Evolutionary conservation across 2,329 filamentous ascomycete genomes (phyloP).

Genomic region (Trichoderma sp.): DNA sequence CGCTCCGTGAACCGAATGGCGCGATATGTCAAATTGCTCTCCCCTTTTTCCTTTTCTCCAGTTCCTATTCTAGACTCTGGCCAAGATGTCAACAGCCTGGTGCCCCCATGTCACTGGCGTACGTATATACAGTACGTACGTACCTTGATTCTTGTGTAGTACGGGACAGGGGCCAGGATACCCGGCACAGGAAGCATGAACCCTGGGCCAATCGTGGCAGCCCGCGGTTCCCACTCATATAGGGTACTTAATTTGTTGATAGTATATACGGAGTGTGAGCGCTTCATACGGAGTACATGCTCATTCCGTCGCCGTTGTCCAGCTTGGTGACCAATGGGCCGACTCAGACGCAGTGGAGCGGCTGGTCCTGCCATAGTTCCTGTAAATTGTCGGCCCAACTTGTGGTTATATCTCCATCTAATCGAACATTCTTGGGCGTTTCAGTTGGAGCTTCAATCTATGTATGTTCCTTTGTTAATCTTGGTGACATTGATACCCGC

Average conservation of each 20-base stretch:
- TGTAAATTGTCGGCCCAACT: not conserved
- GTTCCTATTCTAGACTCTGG: slow-evolving; percentile 1
- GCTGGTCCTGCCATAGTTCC: slow-evolving; percentile 5
- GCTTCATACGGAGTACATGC: not conserved
- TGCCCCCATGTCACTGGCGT: not conserved
- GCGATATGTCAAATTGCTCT: slow-evolving; percentile 5
- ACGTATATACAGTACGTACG: not conserved
- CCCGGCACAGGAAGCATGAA: not conserved
- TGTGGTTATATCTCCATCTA: not conserved
- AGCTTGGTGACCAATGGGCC: not conserved
- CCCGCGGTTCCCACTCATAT: not conserved
- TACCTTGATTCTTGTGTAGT: not conserved
- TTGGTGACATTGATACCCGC: not conserved
- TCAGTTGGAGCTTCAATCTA: slow-evolving; percentile 6
- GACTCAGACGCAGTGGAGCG: slow-evolving; percentile 1
- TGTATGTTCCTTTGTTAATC: not conserved
- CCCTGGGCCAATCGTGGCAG: slow-evolving; percentile 4
- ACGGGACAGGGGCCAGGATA: slow-evolving; percentile 5
- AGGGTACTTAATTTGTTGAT: not conserved
- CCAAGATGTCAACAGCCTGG: not conserved
- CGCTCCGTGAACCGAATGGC: not conserved
- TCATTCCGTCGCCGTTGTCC: not conserved
- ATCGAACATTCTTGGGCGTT: not conserved
- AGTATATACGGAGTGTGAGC: not conserved
- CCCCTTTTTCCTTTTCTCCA: slow-evolving; percentile 1